Evolutionary conservation across 2,329 filamentous ascomycete genomes (phyloP).

Genomic region (Plectosphaerella plurivora): DNA sequence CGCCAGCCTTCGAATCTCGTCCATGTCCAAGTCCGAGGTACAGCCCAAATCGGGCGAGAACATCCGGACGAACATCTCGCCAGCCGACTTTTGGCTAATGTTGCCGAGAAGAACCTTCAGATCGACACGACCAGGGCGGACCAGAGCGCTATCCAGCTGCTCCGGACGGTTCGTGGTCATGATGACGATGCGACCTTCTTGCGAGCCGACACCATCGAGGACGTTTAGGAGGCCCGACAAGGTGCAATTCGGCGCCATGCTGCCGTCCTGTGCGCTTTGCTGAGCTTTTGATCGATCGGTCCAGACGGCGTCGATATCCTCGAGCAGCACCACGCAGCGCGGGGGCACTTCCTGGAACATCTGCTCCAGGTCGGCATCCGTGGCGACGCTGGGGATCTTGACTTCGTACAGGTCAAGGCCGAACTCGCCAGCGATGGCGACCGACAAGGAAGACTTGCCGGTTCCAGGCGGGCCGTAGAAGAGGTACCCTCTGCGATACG

Average conservation of each 20-base stretch:
- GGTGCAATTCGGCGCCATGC: constrained; percentile 30
- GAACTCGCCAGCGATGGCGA: constrained; percentile 46
- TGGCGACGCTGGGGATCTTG: constrained; percentile 42
- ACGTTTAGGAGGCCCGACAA: constrained; percentile 66
- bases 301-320: constrained; percentile 47
- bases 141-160: constrained; percentile 58
- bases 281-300: constrained; percentile 16
- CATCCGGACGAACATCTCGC: constrained; percentile 43
- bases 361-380: constrained; percentile 43
- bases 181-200: constrained; percentile 66
- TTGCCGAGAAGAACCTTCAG: constrained; percentile 54
- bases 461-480: constrained; percentile 61
- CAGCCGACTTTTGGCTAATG: constrained; percentile 36
- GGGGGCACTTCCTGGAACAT: constrained; percentile 49
- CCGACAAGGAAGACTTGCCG: constrained; percentile 53
- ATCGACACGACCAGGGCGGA: constrained; percentile 65
- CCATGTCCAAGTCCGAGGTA: constrained; percentile 16
- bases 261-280: constrained; percentile 11
- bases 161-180: constrained; percentile 70
- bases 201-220: constrained; percentile 65
- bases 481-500: constrained; percentile 48
- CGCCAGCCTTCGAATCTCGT: constrained; percentile 39
- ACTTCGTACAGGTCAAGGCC: constrained; percentile 46
- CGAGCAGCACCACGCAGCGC: constrained; percentile 49
- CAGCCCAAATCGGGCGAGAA: constrained; percentile 29